These are phyloP conservation scores for Backusella sp. DNA, from an alignment of 192 early-diverging fungal genomes.

Conservation along the genomic window DNA sequence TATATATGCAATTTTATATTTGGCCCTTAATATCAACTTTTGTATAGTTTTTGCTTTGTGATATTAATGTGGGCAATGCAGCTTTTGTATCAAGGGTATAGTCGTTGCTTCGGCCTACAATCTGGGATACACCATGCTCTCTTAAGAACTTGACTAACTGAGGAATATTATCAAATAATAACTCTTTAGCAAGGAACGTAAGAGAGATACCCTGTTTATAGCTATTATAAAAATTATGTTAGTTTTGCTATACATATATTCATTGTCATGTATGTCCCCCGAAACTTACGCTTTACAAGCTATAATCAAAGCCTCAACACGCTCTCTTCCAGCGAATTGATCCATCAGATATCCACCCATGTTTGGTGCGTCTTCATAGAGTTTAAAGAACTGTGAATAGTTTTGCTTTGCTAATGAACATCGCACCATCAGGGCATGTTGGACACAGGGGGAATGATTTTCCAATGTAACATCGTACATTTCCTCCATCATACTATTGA, in stretches of 20 bases:
- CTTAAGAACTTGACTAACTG: slow-evolving; percentile 52
- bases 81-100: slow-evolving; percentile 54
- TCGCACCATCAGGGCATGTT: slow-evolving; percentile 84
- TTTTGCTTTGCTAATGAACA: slow-evolving; percentile 76
- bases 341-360: slow-evolving; percentile 92
- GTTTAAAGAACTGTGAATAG: slow-evolving; percentile 80
- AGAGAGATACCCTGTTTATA: slow-evolving; percentile 16
- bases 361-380: slow-evolving; percentile 79
- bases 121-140: slow-evolving; percentile 25
- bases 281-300: slow-evolving; percentile 74
- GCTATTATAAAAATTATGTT: background rate
- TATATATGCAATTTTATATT: slow-evolving; percentile 39
- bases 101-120: slow-evolving; percentile 20
- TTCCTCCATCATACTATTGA: slow-evolving; percentile 70
- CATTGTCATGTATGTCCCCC: no score
- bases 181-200: background rate
- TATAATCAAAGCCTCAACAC: slow-evolving; percentile 70
- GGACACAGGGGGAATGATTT: slow-evolving; percentile 60
- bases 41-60: slow-evolving; percentile 56
- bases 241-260: background rate
- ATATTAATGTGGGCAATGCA: slow-evolving; percentile 50
- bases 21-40: slow-evolving; percentile 78
- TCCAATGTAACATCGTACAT: slow-evolving; percentile 46
- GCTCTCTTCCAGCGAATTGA: slow-evolving; percentile 86
- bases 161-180: background rate